A percentile compares a stretch with the other conserved stretches of the same genome.
These are phyloP conservation scores for Rhododendron williamsianum DNA, from an alignment of 148 eudicot genomes.

Conservation along the genomic window DNA sequence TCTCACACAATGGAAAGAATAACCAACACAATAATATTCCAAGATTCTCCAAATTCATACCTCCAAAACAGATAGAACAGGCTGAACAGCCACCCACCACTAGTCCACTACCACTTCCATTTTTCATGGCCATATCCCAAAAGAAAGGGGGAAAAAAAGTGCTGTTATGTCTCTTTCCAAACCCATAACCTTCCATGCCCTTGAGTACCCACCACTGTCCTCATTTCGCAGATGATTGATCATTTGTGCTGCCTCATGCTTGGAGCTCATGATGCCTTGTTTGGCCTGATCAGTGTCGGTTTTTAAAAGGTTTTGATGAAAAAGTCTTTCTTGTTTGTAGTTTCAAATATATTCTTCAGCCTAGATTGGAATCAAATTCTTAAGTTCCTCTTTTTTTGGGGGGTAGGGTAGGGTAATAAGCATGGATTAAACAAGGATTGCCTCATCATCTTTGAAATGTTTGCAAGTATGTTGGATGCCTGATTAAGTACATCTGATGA, in stretches of 20 bases:
- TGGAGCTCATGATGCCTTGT: constrained; percentile 6
- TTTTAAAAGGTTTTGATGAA: neutral
- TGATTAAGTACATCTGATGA: neutral
- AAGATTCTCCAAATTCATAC: constrained; percentile 11
- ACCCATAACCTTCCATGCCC: constrained; percentile 11
- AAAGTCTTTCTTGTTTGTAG: neutral
- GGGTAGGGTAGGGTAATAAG: neutral
- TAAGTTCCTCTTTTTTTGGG: neutral
- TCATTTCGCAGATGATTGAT: neutral
- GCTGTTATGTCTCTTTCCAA: neutral
- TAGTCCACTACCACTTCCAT: neutral
- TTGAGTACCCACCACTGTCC: constrained; percentile 5
- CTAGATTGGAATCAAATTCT: neutral
- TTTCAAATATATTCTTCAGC: neutral
- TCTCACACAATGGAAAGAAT: neutral
- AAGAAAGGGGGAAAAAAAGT: neutral
- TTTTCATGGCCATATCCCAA: neutral
- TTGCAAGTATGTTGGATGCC: neutral
- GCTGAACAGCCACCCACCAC: neutral
- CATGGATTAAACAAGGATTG: neutral
- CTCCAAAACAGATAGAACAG: constrained; percentile 2
- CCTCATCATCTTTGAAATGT: neutral
- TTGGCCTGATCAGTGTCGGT: neutral
- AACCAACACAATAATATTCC: neutral
- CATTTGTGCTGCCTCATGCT: neutral